phyloP scores from a whole-genome alignment of 257 asterid genomes.

The Thymus mandschuricus region DNA sequence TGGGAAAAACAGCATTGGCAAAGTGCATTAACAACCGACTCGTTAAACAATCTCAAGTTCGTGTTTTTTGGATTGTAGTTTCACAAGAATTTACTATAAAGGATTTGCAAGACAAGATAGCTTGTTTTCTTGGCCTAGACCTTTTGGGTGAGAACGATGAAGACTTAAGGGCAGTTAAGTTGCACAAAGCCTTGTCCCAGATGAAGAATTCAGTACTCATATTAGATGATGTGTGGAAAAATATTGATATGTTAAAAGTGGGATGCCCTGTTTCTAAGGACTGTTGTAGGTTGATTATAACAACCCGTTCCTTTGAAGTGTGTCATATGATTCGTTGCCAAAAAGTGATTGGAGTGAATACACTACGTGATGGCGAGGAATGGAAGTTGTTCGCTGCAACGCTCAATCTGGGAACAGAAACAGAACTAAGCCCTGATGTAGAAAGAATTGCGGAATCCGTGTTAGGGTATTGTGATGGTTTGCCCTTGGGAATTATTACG shows the following conservation, averaged over 20 bases:
- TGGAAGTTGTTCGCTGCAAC: not conserved
- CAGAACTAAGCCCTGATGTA: not conserved
- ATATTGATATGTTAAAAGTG: not conserved
- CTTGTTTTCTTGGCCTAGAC: not conserved
- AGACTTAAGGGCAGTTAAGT: slow-evolving; percentile 3
- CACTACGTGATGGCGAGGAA: not conserved
- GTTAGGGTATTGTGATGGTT: not conserved
- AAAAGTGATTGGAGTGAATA: not conserved
- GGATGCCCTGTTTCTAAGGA: slow-evolving; percentile 3
- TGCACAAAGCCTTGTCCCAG: not conserved
- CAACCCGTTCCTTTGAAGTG: slow-evolving; percentile 12
- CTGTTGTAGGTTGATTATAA: slow-evolving; percentile 11
- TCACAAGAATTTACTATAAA: slow-evolving; percentile 1
- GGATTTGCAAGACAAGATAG: slow-evolving; percentile 20
- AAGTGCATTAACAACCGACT: slow-evolving; percentile 16
- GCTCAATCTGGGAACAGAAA: not conserved
- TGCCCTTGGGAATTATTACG: not conserved
- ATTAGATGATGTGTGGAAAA: slow-evolving; percentile 20
- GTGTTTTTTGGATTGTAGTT: slow-evolving; percentile 11
- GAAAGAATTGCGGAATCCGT: not conserved
- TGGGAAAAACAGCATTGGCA: not conserved
- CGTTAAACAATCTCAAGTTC: not conserved
- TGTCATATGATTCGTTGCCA: not conserved
- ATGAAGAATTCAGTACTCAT: slow-evolving; percentile 1
- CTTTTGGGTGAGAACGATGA: slow-evolving; percentile 1